Evolutionary conservation across 441 rosid genomes (phyloP).

Genomic region (Pelargonium cotyledonis): DNA sequence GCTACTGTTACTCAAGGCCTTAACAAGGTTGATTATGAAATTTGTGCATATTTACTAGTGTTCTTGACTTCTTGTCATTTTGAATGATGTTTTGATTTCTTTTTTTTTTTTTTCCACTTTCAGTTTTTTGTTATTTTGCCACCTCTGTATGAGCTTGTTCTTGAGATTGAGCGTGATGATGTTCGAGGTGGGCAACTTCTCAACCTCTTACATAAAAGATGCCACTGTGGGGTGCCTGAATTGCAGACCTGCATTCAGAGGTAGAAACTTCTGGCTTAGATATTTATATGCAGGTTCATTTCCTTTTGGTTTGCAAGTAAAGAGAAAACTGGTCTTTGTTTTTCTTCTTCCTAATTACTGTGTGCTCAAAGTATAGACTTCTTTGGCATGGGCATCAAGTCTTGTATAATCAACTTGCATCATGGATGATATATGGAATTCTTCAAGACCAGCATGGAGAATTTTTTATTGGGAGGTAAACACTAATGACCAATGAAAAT

Average conservation of each 20-base stretch:
- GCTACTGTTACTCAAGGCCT: conserved; percentile 85
- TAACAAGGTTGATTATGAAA: conserved; percentile 50
- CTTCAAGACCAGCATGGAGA: conserved; percentile 92
- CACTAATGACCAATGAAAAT: not conserved
- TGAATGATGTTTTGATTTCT: not conserved
- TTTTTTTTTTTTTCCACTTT: not conserved
- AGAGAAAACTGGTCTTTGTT: conserved; percentile 13
- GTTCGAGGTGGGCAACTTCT: conserved; percentile 89
- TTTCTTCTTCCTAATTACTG: conserved; percentile 9
- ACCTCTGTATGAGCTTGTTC: conserved; percentile 76
- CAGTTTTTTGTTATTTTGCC: conserved; percentile 90
- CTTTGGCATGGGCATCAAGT: conserved; percentile 98
- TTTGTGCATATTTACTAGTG: no score
- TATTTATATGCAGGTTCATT: not conserved
- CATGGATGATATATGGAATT: conserved; percentile 97
- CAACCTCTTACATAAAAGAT: conserved; percentile 73
- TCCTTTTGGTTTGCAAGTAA: no score
- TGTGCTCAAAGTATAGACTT: conserved; percentile 49
- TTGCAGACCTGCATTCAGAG: conserved; percentile 89
- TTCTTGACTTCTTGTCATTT: not conserved
- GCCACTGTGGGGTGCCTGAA: conserved; percentile 98
- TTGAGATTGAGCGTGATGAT: conserved; percentile 87
- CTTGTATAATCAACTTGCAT: conserved; percentile 85
- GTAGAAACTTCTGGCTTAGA: conserved; percentile 26
- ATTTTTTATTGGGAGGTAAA: conserved; percentile 76